Conservation (phyloP, 257 asterid genomes). For the Catharanthus roseus region DNA sequence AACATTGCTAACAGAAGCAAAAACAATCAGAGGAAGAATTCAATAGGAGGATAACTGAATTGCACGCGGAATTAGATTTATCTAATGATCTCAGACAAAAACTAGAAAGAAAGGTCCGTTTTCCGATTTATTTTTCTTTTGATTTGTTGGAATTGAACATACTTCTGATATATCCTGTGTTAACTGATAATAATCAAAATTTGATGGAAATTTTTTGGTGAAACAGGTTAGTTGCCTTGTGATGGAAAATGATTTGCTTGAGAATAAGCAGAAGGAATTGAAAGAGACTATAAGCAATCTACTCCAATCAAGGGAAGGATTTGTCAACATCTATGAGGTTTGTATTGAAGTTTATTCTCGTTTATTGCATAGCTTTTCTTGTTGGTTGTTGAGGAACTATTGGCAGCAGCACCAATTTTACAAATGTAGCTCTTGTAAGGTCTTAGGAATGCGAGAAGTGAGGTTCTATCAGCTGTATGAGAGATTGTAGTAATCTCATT, state of each 20-base stretch:
- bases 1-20: slow-evolving; percentile 24
- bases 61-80: slow-evolving; percentile 26
- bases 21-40: slow-evolving; percentile 34
- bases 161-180: not conserved
- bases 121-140: too few relatives aligned
- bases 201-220: not conserved
- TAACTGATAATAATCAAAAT: not conserved
- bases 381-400: not conserved
- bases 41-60: slow-evolving; percentile 13
- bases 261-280: slow-evolving; percentile 35
- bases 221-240: slow-evolving; percentile 30
- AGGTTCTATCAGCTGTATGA: not conserved
- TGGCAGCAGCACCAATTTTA: not conserved
- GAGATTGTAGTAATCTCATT: not conserved
- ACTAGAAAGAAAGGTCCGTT: slow-evolving; percentile 34
- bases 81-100: slow-evolving; percentile 30
- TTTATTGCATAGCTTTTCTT: not conserved
- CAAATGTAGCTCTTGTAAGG: not conserved
- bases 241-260: slow-evolving; percentile 35
- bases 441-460: not conserved
- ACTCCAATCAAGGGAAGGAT: slow-evolving; percentile 34
- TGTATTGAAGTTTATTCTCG: not conserved
- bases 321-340: slow-evolving; percentile 42
- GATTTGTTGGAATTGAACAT: not conserved
- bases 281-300: slow-evolving; percentile 28